phyloP scores from a whole-genome alignment of 2,329 filamentous ascomycete species.

The Diaporthe aspalathi region DNA sequence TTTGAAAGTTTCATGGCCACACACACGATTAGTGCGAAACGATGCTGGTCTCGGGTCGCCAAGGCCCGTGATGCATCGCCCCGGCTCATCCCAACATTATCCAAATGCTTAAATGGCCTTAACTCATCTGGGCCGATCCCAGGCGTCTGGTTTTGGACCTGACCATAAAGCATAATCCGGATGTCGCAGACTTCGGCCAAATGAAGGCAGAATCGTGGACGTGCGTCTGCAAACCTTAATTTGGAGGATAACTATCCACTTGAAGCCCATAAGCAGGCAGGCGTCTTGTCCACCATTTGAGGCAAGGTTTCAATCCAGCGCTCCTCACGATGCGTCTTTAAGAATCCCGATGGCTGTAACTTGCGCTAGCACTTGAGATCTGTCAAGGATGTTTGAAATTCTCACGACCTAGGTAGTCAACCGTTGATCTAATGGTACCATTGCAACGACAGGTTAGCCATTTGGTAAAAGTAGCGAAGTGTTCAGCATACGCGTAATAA shows the following conservation, averaged over 20 bases:
- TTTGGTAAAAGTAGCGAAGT: too few relatives aligned
- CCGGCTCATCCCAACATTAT: not conserved
- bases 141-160: not conserved
- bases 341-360: not conserved
- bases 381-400: not conserved
- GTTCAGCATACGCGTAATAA: too few relatives aligned
- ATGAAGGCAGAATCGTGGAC: not conserved
- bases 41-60: constrained; percentile 24
- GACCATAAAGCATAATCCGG: not conserved
- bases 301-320: not conserved
- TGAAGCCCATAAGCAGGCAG: not conserved
- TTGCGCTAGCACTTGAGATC: not conserved
- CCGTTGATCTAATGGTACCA: too few relatives aligned
- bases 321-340: not conserved
- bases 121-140: not conserved
- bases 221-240: too few relatives aligned
- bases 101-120: not conserved
- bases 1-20: constrained; percentile 6
- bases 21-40: constrained; percentile 1
- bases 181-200: not conserved
- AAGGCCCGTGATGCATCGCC: constrained; percentile 15
- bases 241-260: not conserved
- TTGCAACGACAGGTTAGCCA: too few relatives aligned
- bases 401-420: not conserved
- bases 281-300: too few relatives aligned